These are phyloP conservation scores for Ceratocystiopsis brevicomis DNA, from an alignment of 2,329 filamentous ascomycete species.

Conservation along the genomic window DNA sequence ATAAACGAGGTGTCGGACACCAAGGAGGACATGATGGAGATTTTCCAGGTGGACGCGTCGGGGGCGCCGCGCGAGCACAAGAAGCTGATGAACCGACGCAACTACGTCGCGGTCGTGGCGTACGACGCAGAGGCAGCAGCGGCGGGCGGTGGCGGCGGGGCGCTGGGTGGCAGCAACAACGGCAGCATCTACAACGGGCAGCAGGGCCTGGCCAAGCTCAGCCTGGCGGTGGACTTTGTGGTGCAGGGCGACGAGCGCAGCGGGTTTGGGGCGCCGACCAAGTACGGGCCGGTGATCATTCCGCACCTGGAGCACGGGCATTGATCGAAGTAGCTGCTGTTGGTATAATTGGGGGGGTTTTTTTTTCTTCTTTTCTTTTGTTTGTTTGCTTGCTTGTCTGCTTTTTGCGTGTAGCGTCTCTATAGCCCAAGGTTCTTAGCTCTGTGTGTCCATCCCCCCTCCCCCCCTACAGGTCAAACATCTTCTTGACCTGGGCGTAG, in stretches of 20 bases:
- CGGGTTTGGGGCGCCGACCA: constrained; percentile 49
- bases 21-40: constrained; percentile 99
- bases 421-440: neutral
- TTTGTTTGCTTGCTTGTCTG: neutral
- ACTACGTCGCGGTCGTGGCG: constrained; percentile 84
- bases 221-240: constrained; percentile 87
- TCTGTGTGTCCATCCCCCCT: neutral
- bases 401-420: neutral
- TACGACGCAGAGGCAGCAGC: constrained; percentile 73
- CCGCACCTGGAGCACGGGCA: constrained; percentile 64
- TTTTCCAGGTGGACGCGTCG: constrained; percentile 85
- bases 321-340: constrained; percentile 15
- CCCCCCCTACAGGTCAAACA: constrained; percentile 40
- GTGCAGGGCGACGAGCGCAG: constrained; percentile 80
- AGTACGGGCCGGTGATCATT: constrained; percentile 92
- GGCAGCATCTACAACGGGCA: constrained; percentile 12
- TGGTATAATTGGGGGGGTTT: neutral
- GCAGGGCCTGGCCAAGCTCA: constrained; percentile 45
- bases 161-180: constrained; percentile 14
- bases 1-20: constrained; percentile 67
- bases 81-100: constrained; percentile 80
- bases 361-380: neutral
- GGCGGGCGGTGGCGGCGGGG: constrained; percentile 14
- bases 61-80: constrained; percentile 69
- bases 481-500: constrained; percentile 55